phyloP scores from a whole-genome alignment of 192 early-diverging fungal genomes.

The Rhizophagus clarus region DNA sequence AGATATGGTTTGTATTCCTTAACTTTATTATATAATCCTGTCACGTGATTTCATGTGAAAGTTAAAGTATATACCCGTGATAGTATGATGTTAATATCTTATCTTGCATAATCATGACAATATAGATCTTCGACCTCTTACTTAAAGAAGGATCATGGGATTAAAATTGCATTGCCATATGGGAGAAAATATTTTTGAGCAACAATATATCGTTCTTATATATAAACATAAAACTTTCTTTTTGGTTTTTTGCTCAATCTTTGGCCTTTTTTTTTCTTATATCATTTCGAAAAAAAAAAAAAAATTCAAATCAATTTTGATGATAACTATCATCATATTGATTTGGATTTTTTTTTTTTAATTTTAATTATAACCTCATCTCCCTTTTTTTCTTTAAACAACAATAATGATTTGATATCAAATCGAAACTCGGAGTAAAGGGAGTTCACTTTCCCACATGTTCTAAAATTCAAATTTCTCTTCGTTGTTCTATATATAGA shows the following conservation, averaged over 20 bases:
- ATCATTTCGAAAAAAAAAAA: background rate
- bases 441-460: conserved; percentile 7
- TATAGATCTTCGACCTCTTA: conserved; percentile 19
- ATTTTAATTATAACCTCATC: too few relatives aligned
- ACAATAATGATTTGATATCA: conserved; percentile 18
- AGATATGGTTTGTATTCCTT: conserved; percentile 14
- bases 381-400: background rate
- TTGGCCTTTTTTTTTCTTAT: background rate
- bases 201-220: background rate
- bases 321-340: background rate
- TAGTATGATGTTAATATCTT: background rate
- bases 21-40: background rate
- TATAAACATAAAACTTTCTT: background rate
- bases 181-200: background rate
- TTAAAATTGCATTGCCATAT: background rate
- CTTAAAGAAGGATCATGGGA: conserved; percentile 28
- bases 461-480: too few relatives aligned
- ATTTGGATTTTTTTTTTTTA: background rate
- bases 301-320: background rate
- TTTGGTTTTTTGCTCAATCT: background rate
- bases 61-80: background rate
- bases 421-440: background rate
- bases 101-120: background rate
- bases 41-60: background rate
- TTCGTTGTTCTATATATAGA: background rate